Evolutionary conservation across 768 basidiomycete genomes (phyloP), one percentile per base, ranked within the genome.

Genomic region (Suillus subluteus): DNA sequence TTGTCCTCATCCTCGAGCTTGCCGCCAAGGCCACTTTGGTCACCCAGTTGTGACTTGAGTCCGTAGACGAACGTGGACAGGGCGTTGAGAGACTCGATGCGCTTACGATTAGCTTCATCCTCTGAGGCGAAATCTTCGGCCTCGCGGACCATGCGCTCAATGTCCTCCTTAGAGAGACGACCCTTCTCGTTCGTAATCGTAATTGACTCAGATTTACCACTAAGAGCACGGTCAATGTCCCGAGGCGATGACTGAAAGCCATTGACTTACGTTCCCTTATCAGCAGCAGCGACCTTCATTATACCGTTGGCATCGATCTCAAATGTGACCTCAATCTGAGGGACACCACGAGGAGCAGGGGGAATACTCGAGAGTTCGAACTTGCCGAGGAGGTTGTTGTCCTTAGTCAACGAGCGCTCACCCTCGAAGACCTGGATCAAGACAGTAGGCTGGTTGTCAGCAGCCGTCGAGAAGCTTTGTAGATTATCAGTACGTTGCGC

Each of bases 361-460:
- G 97, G 96, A 68, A 99, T 98, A 66, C 93, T 76, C 55, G 88
- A 91, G 46, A 98, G 89, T 80, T 98, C 96, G 79, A 98, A 98
- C 79, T 96, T 96, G 82, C 97, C 96, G 72, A 99, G 91, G 61
- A 91, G 90, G 83, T 98, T 97, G 88, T 98, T 98, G 82, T 98
- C 97, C 88, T 97, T 97, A 70, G 97, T 98, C 74, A 98, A 82
- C 58, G 95, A 89, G 76, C 97, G 95, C 83, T 98, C 96, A 79
- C 96, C 96, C 86, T 98, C 96, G 78, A 84, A 98, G 69, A 99
- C 97, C 80, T 99, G 96, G 80, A 99, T 96, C 58, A 98, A 82
- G 72, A 98, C 96, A 62, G 94, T 96, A 58, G 93, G 94, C 82
- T 98, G 92, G 84, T 94, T 95, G 75, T 95, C 93, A 62, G 93